phyloP scores from a whole-genome alignment of 1,139 yeast species.

The Groenewaldozyma auringiensis region DNA sequence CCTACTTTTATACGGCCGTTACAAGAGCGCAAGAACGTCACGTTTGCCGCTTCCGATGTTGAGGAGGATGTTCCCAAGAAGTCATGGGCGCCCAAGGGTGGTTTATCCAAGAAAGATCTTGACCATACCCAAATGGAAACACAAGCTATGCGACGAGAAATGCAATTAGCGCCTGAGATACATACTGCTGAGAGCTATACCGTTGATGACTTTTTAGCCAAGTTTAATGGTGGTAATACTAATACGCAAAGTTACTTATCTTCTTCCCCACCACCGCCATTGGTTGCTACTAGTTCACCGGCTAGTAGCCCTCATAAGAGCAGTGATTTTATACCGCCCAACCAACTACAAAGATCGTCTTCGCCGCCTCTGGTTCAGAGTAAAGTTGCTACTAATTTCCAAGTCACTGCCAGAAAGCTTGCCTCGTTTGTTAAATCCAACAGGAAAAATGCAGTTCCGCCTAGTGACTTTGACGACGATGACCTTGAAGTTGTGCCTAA shows the following conservation, averaged over 20 bases:
- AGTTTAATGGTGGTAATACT: slow-evolving; percentile 1
- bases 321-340: neutral
- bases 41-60: neutral
- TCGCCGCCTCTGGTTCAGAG: neutral
- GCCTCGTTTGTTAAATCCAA: slow-evolving; percentile 14
- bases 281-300: slow-evolving; percentile 1
- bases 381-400: slow-evolving; percentile 1
- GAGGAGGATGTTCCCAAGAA: neutral
- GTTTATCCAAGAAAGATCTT: slow-evolving; percentile 23
- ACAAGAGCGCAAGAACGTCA: neutral
- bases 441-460: slow-evolving; percentile 5
- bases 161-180: slow-evolving; percentile 24
- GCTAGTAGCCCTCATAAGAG: neutral
- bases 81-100: slow-evolving; percentile 1
- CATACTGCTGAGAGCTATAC: slow-evolving; percentile 20
- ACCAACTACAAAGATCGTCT: neutral
- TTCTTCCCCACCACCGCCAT: slow-evolving; percentile 2
- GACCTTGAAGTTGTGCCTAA: slow-evolving; percentile 24
- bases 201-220: slow-evolving; percentile 20
- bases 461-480: slow-evolving; percentile 15
- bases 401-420: slow-evolving; percentile 14
- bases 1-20: neutral
- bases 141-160: slow-evolving; percentile 25
- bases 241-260: neutral
- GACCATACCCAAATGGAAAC: slow-evolving; percentile 29